Evolutionary conservation across 176 grass and related monocot species (phyloP), one percentile per base, ranked within the genome.

Genomic region (Chloris gayana): DNA sequence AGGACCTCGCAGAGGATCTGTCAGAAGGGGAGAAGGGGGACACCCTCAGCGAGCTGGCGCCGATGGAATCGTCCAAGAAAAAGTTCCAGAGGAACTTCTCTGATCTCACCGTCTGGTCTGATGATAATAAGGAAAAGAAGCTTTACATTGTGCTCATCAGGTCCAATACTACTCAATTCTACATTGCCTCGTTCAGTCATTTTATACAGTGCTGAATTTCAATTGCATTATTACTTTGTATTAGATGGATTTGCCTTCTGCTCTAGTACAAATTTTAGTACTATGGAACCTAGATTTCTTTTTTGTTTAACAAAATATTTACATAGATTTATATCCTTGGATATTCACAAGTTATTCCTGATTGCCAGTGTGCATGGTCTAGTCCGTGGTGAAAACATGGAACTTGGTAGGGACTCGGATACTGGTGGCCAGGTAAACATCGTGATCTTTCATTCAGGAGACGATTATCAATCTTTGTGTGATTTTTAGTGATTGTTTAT

Each of bases 321-420:
- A 9, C 22, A 61, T 38, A 22, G 3, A 65, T n/a, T 37, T 6
- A 12, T 7, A 7, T 38, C 13, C 46, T 41, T 14, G 10, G 22
- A 74, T 39, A 61, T 19, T 29, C 31, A 19, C 56, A 38, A 30
- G 19, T 17, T 33, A 29, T 18, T 77, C 63, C 70, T 82, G 14
- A 72, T 24, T 91, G 60, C 37, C 77, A 98, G 96, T 85, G 60
- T 99, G 41, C 96, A 99, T 11, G 96, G 96, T 62, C 82, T 99
- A 64, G 90, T 99, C 70, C 92, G 96, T 31, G 92, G 96, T 0
- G 96, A 99, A 79, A 99, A 99, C 90, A 99, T 95, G 96, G 96
- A 99, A 69, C 84, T 99, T 25, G 96, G 96, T 18, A 85, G 92
- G 37, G 96, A 99, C 86, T 99, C 96, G 64, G 96, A 99, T 53